Evolutionary conservation across 1,284 basidiomycete species (phyloP), one percentile per base, ranked within the genome.

Genomic region (Limonomyces culmigenus): DNA sequence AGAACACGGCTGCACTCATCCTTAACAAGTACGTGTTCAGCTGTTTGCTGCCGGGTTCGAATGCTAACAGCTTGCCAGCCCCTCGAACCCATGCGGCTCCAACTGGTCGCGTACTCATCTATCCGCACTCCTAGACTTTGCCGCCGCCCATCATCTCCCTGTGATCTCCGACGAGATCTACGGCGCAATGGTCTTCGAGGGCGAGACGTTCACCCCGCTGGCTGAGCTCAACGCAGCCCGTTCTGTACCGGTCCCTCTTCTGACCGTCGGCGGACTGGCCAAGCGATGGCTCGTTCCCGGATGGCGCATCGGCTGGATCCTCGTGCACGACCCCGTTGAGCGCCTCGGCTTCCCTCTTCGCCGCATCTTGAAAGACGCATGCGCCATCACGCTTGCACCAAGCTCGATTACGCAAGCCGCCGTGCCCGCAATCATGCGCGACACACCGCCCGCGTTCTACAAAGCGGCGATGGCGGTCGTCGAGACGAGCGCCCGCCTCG

Each of bases 231-330:
- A 27, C 30, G 30, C 30, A 6, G 8, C 30, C 30, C 6, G 6
- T 6, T 16, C 30, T 6, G 6, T 15, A 10, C 11, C 10, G 8
- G 30, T 32, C 8, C 30, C 30, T 15, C 10, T 32, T 6, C 10
- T 32, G 10, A 32, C 30, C 10, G 16, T 32, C 6, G 15, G 15
- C 30, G 30, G 30, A 6, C 30, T 32, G 10, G 30, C 30, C 10
- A 32, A 32, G 30, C 30, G 30, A 6, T 32, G 30, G 30, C 30
- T 32, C 16, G 30, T 32, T 17, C 30, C 30, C 11, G 30, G 30
- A 10, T 32, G 30, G 30, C 30, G 30, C 16, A 32, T 32, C 6
- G 30, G 30, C 16, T 32, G 30, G 30, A 17, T 32, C 30, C 6
- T 15, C 8, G 6, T 11, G 6, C 8, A 16, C 30, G 30, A 32